phyloP scores from a whole-genome alignment of 2,329 filamentous ascomycete species.

The Monascus ruber region DNA sequence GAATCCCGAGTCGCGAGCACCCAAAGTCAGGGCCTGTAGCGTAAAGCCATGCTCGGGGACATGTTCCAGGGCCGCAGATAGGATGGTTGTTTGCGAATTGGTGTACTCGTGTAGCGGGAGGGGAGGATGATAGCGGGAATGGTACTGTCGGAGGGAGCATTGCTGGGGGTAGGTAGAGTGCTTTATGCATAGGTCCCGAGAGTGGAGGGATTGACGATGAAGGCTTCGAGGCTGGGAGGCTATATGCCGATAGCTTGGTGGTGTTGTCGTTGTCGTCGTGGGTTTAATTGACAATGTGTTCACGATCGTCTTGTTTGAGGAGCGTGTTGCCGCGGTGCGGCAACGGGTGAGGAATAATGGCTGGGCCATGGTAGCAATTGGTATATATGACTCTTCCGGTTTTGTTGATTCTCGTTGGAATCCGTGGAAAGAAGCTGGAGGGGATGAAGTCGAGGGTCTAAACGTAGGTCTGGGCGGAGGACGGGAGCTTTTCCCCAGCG shows the following conservation, averaged over 20 bases:
- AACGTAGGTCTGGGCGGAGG: no score
- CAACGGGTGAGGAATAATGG: slow-evolving; percentile 1
- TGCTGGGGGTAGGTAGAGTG: not conserved
- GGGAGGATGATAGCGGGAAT: slow-evolving; percentile 60
- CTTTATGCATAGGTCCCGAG: not conserved
- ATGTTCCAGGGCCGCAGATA: slow-evolving; percentile 66
- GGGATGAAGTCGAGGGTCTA: no score
- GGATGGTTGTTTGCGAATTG: slow-evolving; percentile 60
- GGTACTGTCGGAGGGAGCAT: slow-evolving; percentile 41
- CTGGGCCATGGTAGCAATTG: slow-evolving; percentile 1
- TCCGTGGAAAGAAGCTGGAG: no score
- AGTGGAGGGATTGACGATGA: not conserved
- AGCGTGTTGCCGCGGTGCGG: not conserved
- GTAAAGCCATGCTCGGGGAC: slow-evolving; percentile 79
- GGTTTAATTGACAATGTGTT: not conserved
- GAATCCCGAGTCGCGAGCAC: slow-evolving; percentile 74
- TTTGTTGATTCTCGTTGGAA: no score
- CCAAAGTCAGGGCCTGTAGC: slow-evolving; percentile 56
- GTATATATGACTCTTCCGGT: no score
- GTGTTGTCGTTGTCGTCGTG: slow-evolving; percentile 1
- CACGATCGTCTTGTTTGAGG: no score
- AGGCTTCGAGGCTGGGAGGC: not conserved
- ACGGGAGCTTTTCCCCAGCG: no score
- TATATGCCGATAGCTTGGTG: not conserved
- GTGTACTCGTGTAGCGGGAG: slow-evolving; percentile 46